Conservation (phyloP, 2,329 filamentous ascomycete species). For the Ophiostoma angusticollis region DNA sequence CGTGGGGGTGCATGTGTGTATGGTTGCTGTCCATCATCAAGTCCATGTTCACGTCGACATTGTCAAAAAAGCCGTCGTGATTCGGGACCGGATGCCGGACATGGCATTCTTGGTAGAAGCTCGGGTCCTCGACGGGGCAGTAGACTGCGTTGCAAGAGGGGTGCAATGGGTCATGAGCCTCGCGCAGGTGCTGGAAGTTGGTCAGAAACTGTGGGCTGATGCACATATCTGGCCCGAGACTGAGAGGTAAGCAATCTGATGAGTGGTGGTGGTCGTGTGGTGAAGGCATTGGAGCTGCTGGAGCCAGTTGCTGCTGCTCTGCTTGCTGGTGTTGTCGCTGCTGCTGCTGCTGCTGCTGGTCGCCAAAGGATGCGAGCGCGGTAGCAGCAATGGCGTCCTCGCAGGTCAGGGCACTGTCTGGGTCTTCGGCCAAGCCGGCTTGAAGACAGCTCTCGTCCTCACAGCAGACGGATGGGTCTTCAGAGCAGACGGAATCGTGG, state of each 20-base stretch:
- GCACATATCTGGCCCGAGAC: slow-evolving; percentile 10
- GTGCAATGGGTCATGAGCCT: slow-evolving; percentile 13
- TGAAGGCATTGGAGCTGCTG: not conserved
- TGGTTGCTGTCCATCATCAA: slow-evolving; percentile 3
- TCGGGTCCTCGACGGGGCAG: slow-evolving; percentile 14
- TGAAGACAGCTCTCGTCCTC: slow-evolving; percentile 14
- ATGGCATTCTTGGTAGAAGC: slow-evolving; percentile 15
- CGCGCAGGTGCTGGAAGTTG: slow-evolving; percentile 13
- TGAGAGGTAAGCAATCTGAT: not conserved
- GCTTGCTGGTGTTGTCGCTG: slow-evolving; percentile 3
- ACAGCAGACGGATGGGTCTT: slow-evolving; percentile 13
- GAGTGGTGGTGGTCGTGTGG: slow-evolving; percentile 1
- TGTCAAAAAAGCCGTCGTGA: slow-evolving; percentile 7
- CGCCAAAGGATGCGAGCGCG: slow-evolving; percentile 11
- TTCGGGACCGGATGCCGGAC: slow-evolving; percentile 6
- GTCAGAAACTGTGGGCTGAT: slow-evolving; percentile 14
- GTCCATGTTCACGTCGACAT: slow-evolving; percentile 8
- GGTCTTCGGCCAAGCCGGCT: not conserved
- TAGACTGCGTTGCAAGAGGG: slow-evolving; percentile 9
- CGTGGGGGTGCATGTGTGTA: not conserved
- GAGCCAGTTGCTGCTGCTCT: not conserved
- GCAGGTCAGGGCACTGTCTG: slow-evolving; percentile 1
- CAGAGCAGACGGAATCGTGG: slow-evolving; percentile 12
- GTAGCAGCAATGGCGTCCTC: slow-evolving; percentile 15
- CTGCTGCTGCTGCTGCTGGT: slow-evolving; percentile 4